Evolutionary conservation across 345 rosid genomes (phyloP), one percentile per base, ranked within the genome.

Genomic region (Anastatica hierochuntica): DNA sequence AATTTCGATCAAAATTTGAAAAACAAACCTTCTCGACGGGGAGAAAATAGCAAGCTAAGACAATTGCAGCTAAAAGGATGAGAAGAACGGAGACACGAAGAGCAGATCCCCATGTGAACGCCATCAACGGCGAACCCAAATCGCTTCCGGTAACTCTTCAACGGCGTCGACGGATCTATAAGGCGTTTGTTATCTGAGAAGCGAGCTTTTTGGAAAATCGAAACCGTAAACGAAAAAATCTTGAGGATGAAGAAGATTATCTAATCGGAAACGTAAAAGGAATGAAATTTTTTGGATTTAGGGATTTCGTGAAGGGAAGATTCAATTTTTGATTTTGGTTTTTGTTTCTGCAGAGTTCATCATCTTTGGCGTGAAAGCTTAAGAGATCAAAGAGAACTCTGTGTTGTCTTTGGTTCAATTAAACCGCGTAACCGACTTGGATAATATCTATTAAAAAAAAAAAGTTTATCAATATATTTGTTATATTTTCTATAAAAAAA

Each of bases 11-110:
- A 12, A 50, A 39, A 10, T 4, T 2, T 2, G 21, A 26, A 35
- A 24, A 46, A 52, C 37, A 19, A 11, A 84, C 99, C 94, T 88
- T 74, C 58, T 94, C 94, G 3, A 94, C 82, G 39, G 99, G 99
- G 60, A 88, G 89, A 49, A 94, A 83, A 76, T 75, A 83, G 51
- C 79, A 85, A 63, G 95, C 99, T 63, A 74, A 48, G 67, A 78
- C 62, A 46, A 71, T 77, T 44, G 87, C 86, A 58, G 79, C 83
- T 7, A 81, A 7, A 61, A 94, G 95, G 23, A 77, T 49, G 20
- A 83, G 53, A 47, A 94, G 80, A 62, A 94, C 75, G 15, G 77
- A 57, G 66, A 88, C 60, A 67, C 94, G 70, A 40, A 85, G 72
- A 64, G 79, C 94, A 59, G 94, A 80, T 57, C 74, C 76, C 95